These are phyloP conservation scores for Stereum hirsutum DNA, from an alignment of 1,284 basidiomycete genomes.

Conservation along the genomic window DNA sequence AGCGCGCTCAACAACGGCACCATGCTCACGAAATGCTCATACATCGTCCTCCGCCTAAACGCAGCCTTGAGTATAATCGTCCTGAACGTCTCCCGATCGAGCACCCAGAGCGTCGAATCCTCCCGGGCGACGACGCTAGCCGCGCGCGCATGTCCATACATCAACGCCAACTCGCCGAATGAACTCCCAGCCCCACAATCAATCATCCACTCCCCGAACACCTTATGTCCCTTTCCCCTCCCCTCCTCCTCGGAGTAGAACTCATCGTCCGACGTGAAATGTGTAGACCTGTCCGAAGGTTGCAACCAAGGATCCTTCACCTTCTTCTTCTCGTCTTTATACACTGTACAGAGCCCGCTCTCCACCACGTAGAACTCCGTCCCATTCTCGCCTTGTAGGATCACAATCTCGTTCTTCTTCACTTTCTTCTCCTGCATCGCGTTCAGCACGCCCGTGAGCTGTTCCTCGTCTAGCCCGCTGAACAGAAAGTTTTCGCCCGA, in stretches of 20 bases:
- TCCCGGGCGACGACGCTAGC: slow-evolving; percentile 88
- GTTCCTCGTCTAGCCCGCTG: slow-evolving; percentile 93
- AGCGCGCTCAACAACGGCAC: slow-evolving; percentile 86
- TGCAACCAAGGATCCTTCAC: slow-evolving; percentile 44
- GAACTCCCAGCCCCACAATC: slow-evolving; percentile 82
- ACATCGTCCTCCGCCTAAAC: slow-evolving; percentile 85
- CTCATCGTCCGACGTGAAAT: no score
- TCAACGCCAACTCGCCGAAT: slow-evolving; percentile 95
- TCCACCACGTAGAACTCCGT: slow-evolving; percentile 99
- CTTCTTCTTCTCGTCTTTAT: slow-evolving; percentile 50
- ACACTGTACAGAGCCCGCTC: slow-evolving; percentile 81
- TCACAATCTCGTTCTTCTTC: slow-evolving; percentile 73
- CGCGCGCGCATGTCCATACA: slow-evolving; percentile 96
- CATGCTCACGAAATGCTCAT: slow-evolving; percentile 91
- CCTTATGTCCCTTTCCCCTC: slow-evolving; percentile 54
- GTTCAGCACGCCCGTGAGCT: slow-evolving; percentile 87
- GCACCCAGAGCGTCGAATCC: slow-evolving; percentile 83
- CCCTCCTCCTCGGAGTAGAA: slow-evolving; percentile 43
- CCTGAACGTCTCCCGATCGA: slow-evolving; percentile 96
- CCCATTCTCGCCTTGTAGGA: slow-evolving; percentile 93
- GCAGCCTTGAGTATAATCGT: slow-evolving; percentile 90
- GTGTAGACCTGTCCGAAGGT: no score
- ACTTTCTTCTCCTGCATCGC: slow-evolving; percentile 92
- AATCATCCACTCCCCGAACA: slow-evolving; percentile 77
- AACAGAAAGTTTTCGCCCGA: slow-evolving; percentile 84